phyloP scores from a whole-genome alignment of 257 asterid species.

The Solanum sitiens region DNA sequence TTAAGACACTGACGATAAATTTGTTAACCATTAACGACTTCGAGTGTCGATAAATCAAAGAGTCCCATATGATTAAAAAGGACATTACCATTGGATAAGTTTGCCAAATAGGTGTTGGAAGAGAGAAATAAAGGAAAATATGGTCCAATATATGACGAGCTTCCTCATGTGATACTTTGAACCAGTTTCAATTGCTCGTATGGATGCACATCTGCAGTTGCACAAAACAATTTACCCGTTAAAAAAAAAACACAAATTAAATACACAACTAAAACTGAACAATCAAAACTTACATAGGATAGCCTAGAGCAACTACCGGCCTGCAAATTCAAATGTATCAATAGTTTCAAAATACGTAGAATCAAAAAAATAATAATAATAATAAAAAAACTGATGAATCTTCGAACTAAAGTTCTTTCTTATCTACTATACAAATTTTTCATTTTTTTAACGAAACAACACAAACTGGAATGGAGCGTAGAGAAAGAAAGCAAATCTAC shows the following conservation, averaged over 20 bases:
- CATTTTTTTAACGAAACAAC: background rate
- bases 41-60: background rate
- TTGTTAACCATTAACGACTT: background rate
- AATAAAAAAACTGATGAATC: background rate
- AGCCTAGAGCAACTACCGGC: conserved; percentile 36
- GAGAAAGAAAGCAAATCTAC: conserved; percentile 4
- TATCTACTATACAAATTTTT: background rate
- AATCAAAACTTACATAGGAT: conserved; percentile 37
- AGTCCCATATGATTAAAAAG: background rate
- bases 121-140: conserved; percentile 29
- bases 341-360: background rate
- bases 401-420: background rate
- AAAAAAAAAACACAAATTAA: background rate
- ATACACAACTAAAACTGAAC: background rate
- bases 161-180: conserved; percentile 34
- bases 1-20: background rate
- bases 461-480: background rate
- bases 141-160: conserved; percentile 37
- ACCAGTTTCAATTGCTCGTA: conserved; percentile 33
- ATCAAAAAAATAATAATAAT: background rate
- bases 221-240: background rate
- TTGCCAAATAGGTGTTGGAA: conserved; percentile 21
- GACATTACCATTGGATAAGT: conserved; percentile 23
- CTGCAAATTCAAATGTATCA: conserved; percentile 12
- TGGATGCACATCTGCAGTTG: conserved; percentile 35